These are phyloP conservation scores for Castanospermum australe DNA, from an alignment of 306 rosid species.

Conservation along the genomic window DNA sequence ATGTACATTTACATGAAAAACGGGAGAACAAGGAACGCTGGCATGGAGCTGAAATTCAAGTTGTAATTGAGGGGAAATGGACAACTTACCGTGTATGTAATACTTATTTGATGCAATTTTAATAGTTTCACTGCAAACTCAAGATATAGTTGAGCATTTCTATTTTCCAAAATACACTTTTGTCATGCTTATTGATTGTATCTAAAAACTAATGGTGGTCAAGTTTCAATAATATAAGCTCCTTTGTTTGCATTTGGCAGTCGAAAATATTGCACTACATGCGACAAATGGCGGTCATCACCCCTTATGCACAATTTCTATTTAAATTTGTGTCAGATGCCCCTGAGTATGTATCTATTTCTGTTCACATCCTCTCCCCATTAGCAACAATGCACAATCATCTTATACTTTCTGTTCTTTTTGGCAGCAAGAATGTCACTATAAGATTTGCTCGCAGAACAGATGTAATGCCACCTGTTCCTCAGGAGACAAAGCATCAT, in stretches of 20 bases:
- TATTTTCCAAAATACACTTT: constrained; percentile 3
- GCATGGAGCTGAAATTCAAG: constrained; percentile 98
- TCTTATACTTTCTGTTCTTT: constrained; percentile 25
- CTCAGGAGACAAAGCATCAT: constrained; percentile 92
- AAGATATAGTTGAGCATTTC: not conserved
- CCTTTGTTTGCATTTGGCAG: constrained; percentile 59
- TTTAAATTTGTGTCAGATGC: constrained; percentile 81
- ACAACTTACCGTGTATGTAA: constrained; percentile 85
- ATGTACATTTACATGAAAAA: constrained; percentile 83
- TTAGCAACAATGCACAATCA: constrained; percentile 3
- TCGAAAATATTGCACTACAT: constrained; percentile 92
- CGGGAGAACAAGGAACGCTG: constrained; percentile 63
- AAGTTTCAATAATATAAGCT: constrained; percentile 21
- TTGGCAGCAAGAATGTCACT: constrained; percentile 80
- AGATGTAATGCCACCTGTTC: constrained; percentile 95
- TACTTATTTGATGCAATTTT: constrained; percentile 13
- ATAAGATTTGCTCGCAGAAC: constrained; percentile 92
- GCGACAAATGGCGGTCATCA: constrained; percentile 75
- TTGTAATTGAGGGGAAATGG: constrained; percentile 98
- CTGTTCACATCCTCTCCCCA: constrained; percentile 16
- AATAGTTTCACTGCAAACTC: constrained; percentile 15
- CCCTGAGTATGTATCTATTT: constrained; percentile 65
- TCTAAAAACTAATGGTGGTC: not conserved
- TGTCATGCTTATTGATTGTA: constrained; percentile 18
- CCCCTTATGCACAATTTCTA: constrained; percentile 61